These are phyloP conservation scores for Dittrichia graveolens DNA, from an alignment of 129 eudicot genomes.

Conservation along the genomic window DNA sequence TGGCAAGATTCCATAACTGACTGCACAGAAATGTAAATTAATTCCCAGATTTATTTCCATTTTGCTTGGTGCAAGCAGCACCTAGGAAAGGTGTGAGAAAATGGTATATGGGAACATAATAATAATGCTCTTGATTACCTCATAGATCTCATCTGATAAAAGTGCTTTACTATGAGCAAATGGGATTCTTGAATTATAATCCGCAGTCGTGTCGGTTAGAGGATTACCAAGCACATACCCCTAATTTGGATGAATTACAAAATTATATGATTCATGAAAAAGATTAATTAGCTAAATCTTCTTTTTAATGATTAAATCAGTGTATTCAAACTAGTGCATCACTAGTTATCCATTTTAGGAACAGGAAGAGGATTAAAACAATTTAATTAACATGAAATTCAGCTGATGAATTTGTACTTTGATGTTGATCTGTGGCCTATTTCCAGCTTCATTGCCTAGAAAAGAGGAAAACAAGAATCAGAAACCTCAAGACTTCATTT, in stretches of 20 bases:
- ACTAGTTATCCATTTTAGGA: too few species aligned
- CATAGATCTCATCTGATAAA: constrained; percentile 26
- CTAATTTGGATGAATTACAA: neutral
- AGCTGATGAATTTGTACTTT: constrained; percentile 1
- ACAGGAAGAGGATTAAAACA: neutral
- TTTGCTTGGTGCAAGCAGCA: too few species aligned
- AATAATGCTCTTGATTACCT: constrained; percentile 13
- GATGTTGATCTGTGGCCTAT: constrained; percentile 14
- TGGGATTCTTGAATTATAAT: constrained; percentile 15
- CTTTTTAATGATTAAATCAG: too few species aligned
- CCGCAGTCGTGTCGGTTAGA: neutral
- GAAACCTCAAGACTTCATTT: neutral
- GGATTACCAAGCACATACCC: constrained; percentile 36
- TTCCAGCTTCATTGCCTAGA: constrained; percentile 22
- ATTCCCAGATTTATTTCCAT: too few species aligned
- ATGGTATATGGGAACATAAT: too few species aligned
- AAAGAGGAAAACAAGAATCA: neutral
- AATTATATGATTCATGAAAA: too few species aligned
- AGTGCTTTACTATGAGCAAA: constrained; percentile 30
- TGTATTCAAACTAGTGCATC: too few species aligned
- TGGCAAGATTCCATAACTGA: constrained; percentile 23
- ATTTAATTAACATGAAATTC: neutral
- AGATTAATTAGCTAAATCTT: too few species aligned
- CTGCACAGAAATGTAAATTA: constrained; percentile 5
- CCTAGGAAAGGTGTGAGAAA: too few species aligned